phyloP scores from a whole-genome alignment of 2,329 filamentous ascomycete species.

The Parastagonospora avenae region DNA sequence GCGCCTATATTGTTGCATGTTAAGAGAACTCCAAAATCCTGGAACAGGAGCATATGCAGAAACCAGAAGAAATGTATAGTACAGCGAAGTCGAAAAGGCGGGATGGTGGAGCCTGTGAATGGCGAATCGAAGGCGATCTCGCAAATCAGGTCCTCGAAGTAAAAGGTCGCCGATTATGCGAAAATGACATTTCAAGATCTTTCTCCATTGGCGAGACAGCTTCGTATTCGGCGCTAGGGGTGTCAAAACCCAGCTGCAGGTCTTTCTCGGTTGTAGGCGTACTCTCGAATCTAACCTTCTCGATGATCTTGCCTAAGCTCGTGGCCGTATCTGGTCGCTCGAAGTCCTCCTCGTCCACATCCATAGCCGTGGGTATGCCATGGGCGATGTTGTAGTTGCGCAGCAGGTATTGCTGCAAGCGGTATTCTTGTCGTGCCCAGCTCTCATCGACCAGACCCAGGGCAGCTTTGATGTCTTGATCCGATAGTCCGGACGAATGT shows the following conservation, averaged over 20 bases:
- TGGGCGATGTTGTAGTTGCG: constrained; percentile 54
- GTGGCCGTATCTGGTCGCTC: constrained; percentile 50
- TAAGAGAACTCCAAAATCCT: not conserved
- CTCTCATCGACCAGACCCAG: constrained; percentile 55
- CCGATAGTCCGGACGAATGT: constrained; percentile 41
- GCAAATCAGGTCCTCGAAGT: not conserved
- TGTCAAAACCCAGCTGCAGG: constrained; percentile 31
- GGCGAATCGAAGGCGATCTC: not conserved
- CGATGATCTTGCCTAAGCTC: constrained; percentile 50
- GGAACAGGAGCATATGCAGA: not conserved
- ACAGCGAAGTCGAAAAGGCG: not conserved
- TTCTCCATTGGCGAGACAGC: constrained; percentile 33
- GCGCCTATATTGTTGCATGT: not conserved
- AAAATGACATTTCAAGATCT: constrained; percentile 38
- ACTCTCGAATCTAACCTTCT: constrained; percentile 52
- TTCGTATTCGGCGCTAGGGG: constrained; percentile 14
- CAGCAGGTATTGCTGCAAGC: constrained; percentile 53
- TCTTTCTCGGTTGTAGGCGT: constrained; percentile 51
- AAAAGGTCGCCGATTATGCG: constrained; percentile 20
- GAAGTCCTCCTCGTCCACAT: constrained; percentile 54
- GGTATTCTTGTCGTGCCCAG: constrained; percentile 56
- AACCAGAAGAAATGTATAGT: not conserved
- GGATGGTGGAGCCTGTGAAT: not conserved
- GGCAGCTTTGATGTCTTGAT: constrained; percentile 58
- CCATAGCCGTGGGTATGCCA: constrained; percentile 50